Evolutionary conservation across 2,329 filamentous ascomycete species (phyloP), one percentile per base, ranked within the genome.

Genomic region (Hymenoscyphus albidus): DNA sequence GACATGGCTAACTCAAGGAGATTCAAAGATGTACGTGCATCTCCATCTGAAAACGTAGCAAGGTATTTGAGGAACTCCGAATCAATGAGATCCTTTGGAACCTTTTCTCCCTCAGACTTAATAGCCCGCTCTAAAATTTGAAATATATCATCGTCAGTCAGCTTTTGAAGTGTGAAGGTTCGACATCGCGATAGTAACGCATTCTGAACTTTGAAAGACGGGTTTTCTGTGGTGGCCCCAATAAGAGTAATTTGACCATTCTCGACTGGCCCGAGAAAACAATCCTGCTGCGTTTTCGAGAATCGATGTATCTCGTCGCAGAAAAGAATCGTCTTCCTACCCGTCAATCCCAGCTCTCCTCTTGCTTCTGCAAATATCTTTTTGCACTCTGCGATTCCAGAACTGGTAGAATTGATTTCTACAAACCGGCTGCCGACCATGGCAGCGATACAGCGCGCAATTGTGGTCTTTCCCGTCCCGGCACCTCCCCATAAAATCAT

Each of bases 171-270:
- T 0, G 92, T 96, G 71, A 99, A 98, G 0, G 92, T 96, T 35
- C 95, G 85, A 77, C 94, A 98, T 58, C 95, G 85, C 31, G 92
- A 96, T 2, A 98, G 82, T 62, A 99, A 81, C 1, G 95, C 94
- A 69, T 87, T 89, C 71, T 95, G 91, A 54, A 99, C 87, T 73
- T 96, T 94, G 81, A 98, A 98, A 3, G 90, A 94, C 0, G 95
- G 95, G 70, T 99, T 99, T 77, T 99, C 95, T 0, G 95, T 99
- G 3, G 95, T 99, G 6, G 95, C 95, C 12, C 93, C 95, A 66
- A 98, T 95, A 38, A 99, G 81, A 0, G 92, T 97, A 69, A 99
- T 89, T 35, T 91, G 90, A 5, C 95, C 95, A 0, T 88, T 88
- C 78, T 99, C 95, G 27, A 98, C 94, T 0, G 94, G 94, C 16